phyloP scores from a whole-genome alignment of 441 rosid genomes.

The Populus hybrid region DNA sequence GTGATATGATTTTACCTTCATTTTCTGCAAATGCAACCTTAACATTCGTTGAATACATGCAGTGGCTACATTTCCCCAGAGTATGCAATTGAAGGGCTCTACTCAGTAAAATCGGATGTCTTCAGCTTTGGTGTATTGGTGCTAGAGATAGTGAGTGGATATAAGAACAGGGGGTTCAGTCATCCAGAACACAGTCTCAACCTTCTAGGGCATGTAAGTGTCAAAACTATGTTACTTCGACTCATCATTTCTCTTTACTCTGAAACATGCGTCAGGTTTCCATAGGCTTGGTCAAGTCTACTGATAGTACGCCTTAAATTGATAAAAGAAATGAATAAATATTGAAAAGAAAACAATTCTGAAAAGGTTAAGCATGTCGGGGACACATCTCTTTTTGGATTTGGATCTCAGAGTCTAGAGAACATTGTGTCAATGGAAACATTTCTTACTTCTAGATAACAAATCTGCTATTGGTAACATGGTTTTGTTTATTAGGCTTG shows the following conservation, averaged over 20 bases:
- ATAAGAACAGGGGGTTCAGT: constrained; percentile 28
- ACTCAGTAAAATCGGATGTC: no score
- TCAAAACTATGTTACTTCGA: no score
- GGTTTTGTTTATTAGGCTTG: constrained; percentile 33
- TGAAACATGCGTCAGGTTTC: neutral
- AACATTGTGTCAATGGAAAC: neutral
- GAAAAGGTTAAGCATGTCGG: neutral
- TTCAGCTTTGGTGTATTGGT: no score
- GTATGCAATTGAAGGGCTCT: no score
- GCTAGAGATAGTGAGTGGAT: constrained; percentile 3
- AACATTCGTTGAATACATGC: no score
- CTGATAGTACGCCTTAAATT: neutral
- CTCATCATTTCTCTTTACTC: no score
- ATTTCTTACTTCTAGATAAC: neutral
- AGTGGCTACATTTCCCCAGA: no score
- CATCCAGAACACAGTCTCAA: constrained; percentile 23
- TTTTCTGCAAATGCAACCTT: no score
- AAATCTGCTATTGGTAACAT: neutral
- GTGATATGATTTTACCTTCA: no score
- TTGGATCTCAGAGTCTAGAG: neutral
- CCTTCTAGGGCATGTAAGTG: constrained; percentile 40
- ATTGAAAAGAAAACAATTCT: neutral
- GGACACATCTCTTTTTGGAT: neutral
- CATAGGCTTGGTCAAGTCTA: neutral
- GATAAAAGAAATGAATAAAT: neutral